phyloP scores from a whole-genome alignment of 2,329 filamentous ascomycete genomes.

The Fusarium oxysporum region DNA sequence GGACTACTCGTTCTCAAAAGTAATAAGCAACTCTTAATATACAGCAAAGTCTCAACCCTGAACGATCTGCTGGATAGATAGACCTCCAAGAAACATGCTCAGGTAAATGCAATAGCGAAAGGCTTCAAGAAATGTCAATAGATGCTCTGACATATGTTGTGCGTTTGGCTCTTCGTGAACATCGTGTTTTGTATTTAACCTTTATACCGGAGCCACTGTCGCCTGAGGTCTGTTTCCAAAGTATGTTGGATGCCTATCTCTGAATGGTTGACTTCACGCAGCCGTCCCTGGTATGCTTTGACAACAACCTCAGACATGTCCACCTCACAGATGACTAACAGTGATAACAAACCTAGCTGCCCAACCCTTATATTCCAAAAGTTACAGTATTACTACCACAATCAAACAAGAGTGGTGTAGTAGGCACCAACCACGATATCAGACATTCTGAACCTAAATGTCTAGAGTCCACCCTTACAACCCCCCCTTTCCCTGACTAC shows the following conservation, averaged over 20 bases:
- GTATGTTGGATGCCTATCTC: fast-evolving
- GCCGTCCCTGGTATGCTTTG: fast-evolving
- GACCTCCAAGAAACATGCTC: fast-evolving
- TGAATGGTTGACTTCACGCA: fast-evolving
- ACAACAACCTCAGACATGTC: neutral
- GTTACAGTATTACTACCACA: neutral
- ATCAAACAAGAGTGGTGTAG: neutral
- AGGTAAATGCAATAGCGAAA: fast-evolving
- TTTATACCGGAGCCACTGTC: fast-evolving
- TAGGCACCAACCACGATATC: neutral
- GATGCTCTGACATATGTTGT: fast-evolving
- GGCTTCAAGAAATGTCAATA: fast-evolving
- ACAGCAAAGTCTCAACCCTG: conserved; percentile 53
- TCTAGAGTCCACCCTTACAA: neutral
- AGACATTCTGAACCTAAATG: neutral
- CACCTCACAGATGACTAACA: neutral
- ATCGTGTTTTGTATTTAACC: fast-evolving
- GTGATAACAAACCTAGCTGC: neutral
- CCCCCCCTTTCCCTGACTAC: neutral
- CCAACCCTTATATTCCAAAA: neutral
- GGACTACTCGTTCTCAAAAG: neutral
- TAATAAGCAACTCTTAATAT: conserved; percentile 55
- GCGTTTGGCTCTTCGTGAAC: fast-evolving
- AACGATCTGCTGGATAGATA: conserved; percentile 27
- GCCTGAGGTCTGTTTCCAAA: neutral